phyloP scores from a whole-genome alignment of 805 yeast genomes.

The Phaffomyces opuntiae region DNA sequence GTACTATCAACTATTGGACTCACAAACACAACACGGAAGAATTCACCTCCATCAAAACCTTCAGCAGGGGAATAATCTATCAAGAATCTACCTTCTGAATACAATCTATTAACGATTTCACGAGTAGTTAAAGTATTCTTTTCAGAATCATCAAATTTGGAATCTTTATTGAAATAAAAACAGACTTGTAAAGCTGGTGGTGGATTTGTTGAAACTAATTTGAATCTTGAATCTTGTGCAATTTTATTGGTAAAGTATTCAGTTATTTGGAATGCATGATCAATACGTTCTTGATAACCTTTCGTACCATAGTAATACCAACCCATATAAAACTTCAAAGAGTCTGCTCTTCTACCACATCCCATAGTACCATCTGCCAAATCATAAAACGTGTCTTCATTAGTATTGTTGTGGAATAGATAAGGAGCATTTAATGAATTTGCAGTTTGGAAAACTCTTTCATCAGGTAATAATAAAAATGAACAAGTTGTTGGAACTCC shows the following conservation, averaged over 20 bases:
- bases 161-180: slow-evolving; percentile 57
- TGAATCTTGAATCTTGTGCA: slow-evolving; percentile 34
- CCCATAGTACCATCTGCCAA: slow-evolving; percentile 91
- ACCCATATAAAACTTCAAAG: slow-evolving; percentile 67
- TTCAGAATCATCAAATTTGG: slow-evolving; percentile 23
- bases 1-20: slow-evolving; percentile 48
- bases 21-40: slow-evolving; percentile 78
- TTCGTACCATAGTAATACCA: slow-evolving; percentile 74
- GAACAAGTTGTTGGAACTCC: slow-evolving; percentile 82
- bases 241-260: slow-evolving; percentile 50
- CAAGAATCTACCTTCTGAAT: slow-evolving; percentile 56
- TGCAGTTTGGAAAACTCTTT: slow-evolving; percentile 55
- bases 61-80: slow-evolving; percentile 75
- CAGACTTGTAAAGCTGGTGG: slow-evolving; percentile 84
- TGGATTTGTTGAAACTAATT: slow-evolving; percentile 45
- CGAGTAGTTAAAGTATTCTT: slow-evolving; percentile 53
- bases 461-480: slow-evolving; percentile 67
- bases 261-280: slow-evolving; percentile 65
- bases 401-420: slow-evolving; percentile 56
- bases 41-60: slow-evolving; percentile 58
- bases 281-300: slow-evolving; percentile 61
- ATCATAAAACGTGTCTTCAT: slow-evolving; percentile 53
- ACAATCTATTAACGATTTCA: slow-evolving; percentile 51
- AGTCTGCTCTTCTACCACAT: slow-evolving; percentile 81
- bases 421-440: slow-evolving; percentile 78